These are phyloP conservation scores for Chloromonas sp. DNA, from an alignment of 163 green algal genomes.

Conservation along the genomic window DNA sequence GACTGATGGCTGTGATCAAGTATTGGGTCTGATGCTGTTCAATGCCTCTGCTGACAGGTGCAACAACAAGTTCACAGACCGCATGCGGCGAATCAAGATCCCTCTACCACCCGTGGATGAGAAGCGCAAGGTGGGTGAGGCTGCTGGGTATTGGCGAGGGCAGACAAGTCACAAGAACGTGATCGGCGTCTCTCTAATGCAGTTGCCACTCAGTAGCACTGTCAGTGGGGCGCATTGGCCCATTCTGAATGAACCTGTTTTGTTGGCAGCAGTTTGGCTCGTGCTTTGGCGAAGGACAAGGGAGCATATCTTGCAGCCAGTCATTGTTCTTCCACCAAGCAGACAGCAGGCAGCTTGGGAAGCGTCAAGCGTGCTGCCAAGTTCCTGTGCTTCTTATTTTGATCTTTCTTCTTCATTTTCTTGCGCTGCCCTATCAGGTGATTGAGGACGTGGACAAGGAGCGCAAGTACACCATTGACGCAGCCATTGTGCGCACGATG, in stretches of 20 bases:
- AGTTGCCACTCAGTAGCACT: too few species aligned
- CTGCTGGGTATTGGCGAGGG: neutral
- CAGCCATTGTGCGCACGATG: conserved; percentile 97
- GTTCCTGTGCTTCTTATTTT: neutral
- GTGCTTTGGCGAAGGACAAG: too few species aligned
- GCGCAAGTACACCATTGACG: conserved; percentile 89
- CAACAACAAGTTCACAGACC: conserved; percentile 91
- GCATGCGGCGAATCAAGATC: conserved; percentile 86
- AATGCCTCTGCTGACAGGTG: conserved; percentile 30
- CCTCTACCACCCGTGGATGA: conserved; percentile 86
- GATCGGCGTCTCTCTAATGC: too few species aligned
- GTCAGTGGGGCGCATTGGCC: too few species aligned
- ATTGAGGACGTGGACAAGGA: conserved; percentile 95
- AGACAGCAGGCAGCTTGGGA: neutral
- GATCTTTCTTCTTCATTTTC: neutral
- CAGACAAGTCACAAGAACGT: too few species aligned
- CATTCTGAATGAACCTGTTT: too few species aligned
- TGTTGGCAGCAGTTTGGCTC: too few species aligned
- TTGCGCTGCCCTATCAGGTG: conserved; percentile 34
- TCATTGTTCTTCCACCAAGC: neutral
- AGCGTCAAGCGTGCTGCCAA: too few species aligned
- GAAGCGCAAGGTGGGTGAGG: conserved; percentile 73
- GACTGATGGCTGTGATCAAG: too few species aligned
- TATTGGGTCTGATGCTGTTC: too few species aligned
- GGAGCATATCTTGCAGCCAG: neutral